Conservation (phyloP, 192 early-diverging fungal genomes). For the Powellomyces hirtus region DNA sequence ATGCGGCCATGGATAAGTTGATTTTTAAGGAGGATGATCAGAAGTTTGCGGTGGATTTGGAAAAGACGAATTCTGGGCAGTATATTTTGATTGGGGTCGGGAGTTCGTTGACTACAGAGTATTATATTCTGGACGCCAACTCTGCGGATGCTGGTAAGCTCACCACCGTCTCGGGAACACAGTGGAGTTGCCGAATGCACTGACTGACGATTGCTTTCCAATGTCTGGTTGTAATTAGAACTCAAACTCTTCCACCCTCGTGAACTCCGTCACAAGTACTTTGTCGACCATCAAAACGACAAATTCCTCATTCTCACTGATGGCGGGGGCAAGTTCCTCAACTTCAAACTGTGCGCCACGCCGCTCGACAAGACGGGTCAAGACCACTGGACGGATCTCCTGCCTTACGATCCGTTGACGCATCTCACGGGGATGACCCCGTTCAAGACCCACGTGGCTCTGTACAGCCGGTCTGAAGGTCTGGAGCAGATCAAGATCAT, state of each 20-base stretch:
- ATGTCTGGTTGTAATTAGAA: too few species aligned
- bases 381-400: conserved; percentile 36
- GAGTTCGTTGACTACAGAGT: conserved; percentile 35
- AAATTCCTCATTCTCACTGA: conserved; percentile 44
- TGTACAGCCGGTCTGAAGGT: conserved; percentile 32
- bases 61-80: conserved; percentile 31
- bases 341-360: conserved; percentile 33
- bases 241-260: conserved; percentile 36
- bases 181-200: too few species aligned
- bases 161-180: too few species aligned
- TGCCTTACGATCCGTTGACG: conserved; percentile 41
- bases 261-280: conserved; percentile 36
- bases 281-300: conserved; percentile 44
- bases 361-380: conserved; percentile 20
- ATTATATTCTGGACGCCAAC: conserved; percentile 27
- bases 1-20: conserved; percentile 21
- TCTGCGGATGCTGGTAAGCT: conserved; percentile 15
- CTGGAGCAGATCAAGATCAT: conserved; percentile 21
- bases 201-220: too few species aligned
- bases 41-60: conserved; percentile 35
- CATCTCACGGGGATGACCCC: conserved; percentile 1
- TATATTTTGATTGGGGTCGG: conserved; percentile 32
- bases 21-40: conserved; percentile 43
- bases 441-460: background rate
- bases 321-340: conserved; percentile 44